phyloP scores from a whole-genome alignment of 2,329 filamentous ascomycete species.

The Fulvia fulva region DNA sequence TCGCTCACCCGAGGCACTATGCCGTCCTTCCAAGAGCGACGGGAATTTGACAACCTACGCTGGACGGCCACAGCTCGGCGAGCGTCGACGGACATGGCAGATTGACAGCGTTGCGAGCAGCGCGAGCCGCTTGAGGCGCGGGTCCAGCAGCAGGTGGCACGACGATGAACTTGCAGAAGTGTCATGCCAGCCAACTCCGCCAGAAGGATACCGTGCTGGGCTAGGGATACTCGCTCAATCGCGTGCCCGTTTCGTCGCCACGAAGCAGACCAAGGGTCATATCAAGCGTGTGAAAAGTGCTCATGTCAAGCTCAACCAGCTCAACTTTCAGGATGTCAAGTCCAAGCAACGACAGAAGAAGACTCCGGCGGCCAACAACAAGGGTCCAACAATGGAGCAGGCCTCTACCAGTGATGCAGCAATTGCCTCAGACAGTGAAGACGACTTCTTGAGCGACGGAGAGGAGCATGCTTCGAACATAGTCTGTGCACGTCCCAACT shows the following conservation, averaged over 20 bases:
- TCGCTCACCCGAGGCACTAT: constrained; percentile 11
- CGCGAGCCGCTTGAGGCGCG: not conserved
- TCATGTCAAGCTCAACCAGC: not conserved
- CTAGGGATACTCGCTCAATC: not conserved
- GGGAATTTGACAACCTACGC: not conserved
- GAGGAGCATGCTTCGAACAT: not conserved
- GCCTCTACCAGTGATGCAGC: constrained; percentile 7
- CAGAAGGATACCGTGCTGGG: not conserved
- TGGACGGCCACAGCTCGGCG: not conserved
- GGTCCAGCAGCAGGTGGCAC: constrained; percentile 7
- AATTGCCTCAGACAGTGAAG: constrained; percentile 21
- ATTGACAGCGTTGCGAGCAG: not conserved
- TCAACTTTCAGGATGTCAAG: not conserved
- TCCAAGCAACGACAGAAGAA: not conserved
- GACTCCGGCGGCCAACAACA: not conserved
- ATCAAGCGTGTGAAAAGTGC: not conserved
- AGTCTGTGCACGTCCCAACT: constrained; percentile 5
- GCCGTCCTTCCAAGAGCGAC: constrained; percentile 1
- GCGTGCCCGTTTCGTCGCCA: not conserved
- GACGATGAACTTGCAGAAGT: constrained; percentile 10
- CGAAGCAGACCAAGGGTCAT: not conserved
- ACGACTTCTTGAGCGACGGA: constrained; percentile 9
- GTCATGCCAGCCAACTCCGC: not conserved
- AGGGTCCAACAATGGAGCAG: constrained; percentile 6
- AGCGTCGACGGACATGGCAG: constrained; percentile 9